Evolutionary conservation across 345 rosid genomes (phyloP).

Genomic region (Chamaenerion angustifolium): DNA sequence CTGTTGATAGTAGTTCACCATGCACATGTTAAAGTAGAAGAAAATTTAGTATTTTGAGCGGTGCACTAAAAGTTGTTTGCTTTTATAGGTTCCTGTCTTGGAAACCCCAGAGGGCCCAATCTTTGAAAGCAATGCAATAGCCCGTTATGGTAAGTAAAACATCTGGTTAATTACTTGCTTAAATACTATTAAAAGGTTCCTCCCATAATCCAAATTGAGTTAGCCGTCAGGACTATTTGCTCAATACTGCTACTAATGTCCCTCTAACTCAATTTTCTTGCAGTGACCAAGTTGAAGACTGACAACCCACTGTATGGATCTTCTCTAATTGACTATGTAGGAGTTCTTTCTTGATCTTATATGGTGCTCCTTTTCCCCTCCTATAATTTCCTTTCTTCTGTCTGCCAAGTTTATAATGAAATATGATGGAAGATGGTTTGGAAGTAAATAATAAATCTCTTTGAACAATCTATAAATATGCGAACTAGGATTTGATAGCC

Average conservation of each 20-base stretch:
- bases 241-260: too few species aligned
- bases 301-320: constrained; percentile 53
- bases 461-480: too few species aligned
- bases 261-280: neutral
- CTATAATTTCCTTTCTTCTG: constrained; percentile 5
- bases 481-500: too few species aligned
- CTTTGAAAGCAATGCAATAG: constrained; percentile 95
- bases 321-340: constrained; percentile 63
- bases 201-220: too few species aligned
- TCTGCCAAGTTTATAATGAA: neutral
- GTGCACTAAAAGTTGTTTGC: neutral
- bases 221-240: too few species aligned
- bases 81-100: constrained; percentile 71
- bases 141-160: constrained; percentile 53
- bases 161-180: too few species aligned
- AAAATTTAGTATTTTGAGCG: neutral
- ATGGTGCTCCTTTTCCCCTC: neutral
- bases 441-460: too few species aligned
- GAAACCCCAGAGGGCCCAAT: constrained; percentile 86
- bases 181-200: too few species aligned
- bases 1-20: too few species aligned
- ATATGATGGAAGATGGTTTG: too few species aligned
- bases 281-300: constrained; percentile 63
- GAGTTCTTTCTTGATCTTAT: constrained; percentile 1
- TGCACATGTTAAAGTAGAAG: too few species aligned